Conservation (phyloP, 2,329 filamentous ascomycete species). For the Fusarium mexicanum region DNA sequence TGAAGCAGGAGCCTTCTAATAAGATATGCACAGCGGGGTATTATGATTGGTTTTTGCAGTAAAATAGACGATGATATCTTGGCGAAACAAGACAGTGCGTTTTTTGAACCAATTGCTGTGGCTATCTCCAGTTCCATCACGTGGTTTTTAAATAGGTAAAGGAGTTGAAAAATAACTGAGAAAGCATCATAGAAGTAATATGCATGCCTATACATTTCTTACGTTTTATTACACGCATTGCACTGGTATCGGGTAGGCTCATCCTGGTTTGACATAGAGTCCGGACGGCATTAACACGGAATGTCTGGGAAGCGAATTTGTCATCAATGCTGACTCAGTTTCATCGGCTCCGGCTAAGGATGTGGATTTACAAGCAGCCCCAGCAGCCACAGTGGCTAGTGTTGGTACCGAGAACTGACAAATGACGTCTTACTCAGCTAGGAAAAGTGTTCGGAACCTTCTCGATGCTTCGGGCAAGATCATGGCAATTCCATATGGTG, state of each 20-base stretch:
- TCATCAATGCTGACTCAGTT: neutral
- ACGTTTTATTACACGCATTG: neutral
- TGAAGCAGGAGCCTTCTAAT: accelerated
- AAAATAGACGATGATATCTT: too few species aligned
- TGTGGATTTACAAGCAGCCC: neutral
- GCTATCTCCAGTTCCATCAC: too few species aligned
- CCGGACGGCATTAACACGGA: neutral
- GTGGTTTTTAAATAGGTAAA: too few species aligned
- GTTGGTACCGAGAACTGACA: neutral
- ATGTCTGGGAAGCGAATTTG: neutral
- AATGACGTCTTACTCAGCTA: slow-evolving; percentile 4
- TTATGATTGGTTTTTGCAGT: too few species aligned
- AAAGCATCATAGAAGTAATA: accelerated
- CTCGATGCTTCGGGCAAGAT: slow-evolving; percentile 6
- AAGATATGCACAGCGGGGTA: accelerated
- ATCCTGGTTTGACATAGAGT: neutral
- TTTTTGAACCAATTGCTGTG: too few species aligned
- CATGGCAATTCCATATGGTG: neutral
- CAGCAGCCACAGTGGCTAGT: slow-evolving; percentile 2
- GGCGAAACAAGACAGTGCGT: accelerated
- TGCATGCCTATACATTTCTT: too few species aligned
- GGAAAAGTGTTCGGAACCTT: neutral
- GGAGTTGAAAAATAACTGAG: too few species aligned
- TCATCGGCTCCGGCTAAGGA: neutral
- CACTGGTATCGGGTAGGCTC: neutral